Evolutionary conservation across 192 early-diverging fungal species (phyloP).

Genomic region (Coemansia sp.): DNA sequence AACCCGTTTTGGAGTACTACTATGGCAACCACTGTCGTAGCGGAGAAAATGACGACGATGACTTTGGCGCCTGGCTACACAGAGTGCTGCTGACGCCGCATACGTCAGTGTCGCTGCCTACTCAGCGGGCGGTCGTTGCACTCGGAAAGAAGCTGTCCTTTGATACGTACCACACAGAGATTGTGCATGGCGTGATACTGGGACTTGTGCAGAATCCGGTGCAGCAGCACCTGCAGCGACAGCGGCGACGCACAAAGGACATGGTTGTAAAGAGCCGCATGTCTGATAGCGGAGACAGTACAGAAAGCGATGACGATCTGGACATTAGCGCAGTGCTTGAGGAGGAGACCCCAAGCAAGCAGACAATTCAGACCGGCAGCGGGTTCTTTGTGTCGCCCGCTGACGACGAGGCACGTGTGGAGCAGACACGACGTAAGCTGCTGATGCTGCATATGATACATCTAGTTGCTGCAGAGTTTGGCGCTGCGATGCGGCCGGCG

Average conservation of each 20-base stretch:
- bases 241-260: slow-evolving; percentile 37
- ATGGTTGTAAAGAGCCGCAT: slow-evolving; percentile 40
- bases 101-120: slow-evolving; percentile 40
- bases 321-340: background rate
- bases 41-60: slow-evolving; percentile 3
- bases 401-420: slow-evolving; percentile 44
- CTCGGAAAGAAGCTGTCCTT: slow-evolving; percentile 42
- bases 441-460: slow-evolving; percentile 55
- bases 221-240: slow-evolving; percentile 31
- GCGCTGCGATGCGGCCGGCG: slow-evolving; percentile 41
- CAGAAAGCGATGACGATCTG: background rate
- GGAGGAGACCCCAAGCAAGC: background rate
- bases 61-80: slow-evolving; percentile 53
- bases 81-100: slow-evolving; percentile 50
- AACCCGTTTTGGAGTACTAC: slow-evolving; percentile 42
- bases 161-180: slow-evolving; percentile 49
- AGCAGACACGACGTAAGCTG: slow-evolving; percentile 46
- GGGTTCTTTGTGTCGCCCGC: slow-evolving; percentile 41
- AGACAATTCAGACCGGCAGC: background rate
- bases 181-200: slow-evolving; percentile 51
- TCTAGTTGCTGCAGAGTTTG: slow-evolving; percentile 45
- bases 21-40: background rate
- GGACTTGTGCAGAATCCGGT: slow-evolving; percentile 40
- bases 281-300: background rate
- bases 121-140: slow-evolving; percentile 42